These are phyloP conservation scores for Pestalotiopsis sp. DNA, from an alignment of 2,329 filamentous ascomycete genomes.

Conservation along the genomic window DNA sequence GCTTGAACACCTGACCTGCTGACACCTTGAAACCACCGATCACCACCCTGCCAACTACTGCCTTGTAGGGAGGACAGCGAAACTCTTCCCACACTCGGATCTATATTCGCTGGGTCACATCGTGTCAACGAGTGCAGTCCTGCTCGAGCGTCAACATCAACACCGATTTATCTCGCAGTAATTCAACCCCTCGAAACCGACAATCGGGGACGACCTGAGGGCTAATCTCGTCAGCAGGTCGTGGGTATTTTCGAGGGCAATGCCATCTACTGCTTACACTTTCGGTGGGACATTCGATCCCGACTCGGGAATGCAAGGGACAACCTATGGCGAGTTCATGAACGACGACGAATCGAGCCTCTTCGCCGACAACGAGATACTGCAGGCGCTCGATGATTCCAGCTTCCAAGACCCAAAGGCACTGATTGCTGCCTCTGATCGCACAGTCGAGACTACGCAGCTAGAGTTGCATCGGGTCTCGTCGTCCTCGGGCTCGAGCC, in stretches of 20 bases:
- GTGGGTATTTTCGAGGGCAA: slow-evolving; percentile 5
- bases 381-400: slow-evolving; percentile 13
- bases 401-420: slow-evolving; percentile 22
- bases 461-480: slow-evolving; percentile 31
- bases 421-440: slow-evolving; percentile 17
- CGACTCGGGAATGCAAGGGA: slow-evolving; percentile 16
- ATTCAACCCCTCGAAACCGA: not conserved
- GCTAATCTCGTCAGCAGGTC: not conserved
- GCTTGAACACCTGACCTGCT: not conserved
- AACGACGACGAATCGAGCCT: slow-evolving; percentile 15
- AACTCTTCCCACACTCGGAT: not conserved
- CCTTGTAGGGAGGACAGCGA: not conserved
- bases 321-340: slow-evolving; percentile 17
- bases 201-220: not conserved
- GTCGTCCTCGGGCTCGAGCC: slow-evolving; percentile 32
- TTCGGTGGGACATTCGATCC: slow-evolving; percentile 16
- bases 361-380: slow-evolving; percentile 3
- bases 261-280: slow-evolving; percentile 14
- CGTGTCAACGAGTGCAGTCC: not conserved
- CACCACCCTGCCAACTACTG: not conserved
- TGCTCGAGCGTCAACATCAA: not conserved
- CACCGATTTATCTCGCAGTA: not conserved
- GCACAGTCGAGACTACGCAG: slow-evolving; percentile 15
- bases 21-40: not conserved
- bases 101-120: not conserved